Evolutionary conservation across 2,329 filamentous ascomycete genomes (phyloP).

Genomic region (Periconia digitata): DNA sequence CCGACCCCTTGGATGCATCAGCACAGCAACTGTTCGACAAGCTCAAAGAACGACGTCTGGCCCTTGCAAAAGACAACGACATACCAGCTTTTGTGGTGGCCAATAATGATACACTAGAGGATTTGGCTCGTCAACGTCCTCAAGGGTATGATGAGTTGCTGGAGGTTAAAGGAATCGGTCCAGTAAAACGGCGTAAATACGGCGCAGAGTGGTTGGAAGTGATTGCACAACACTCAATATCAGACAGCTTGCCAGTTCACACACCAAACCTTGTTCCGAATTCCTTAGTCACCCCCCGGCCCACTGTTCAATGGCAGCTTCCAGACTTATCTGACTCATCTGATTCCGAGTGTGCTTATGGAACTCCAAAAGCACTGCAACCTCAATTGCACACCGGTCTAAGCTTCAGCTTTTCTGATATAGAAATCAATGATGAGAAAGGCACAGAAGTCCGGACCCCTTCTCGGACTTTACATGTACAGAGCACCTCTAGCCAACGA

Average conservation of each 20-base stretch:
- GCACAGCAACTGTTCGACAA: constrained; percentile 23
- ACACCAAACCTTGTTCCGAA: not conserved
- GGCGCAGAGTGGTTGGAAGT: constrained; percentile 31
- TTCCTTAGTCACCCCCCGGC: constrained; percentile 3
- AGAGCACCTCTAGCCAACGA: not conserved
- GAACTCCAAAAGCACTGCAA: constrained; percentile 13
- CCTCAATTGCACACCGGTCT: constrained; percentile 18
- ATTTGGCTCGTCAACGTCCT: constrained; percentile 28
- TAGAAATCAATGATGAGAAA: constrained; percentile 14
- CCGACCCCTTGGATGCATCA: constrained; percentile 11
- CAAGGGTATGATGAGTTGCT: constrained; percentile 17
- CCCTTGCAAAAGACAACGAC: constrained; percentile 14
- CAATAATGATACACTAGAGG: constrained; percentile 21
- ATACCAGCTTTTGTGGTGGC: constrained; percentile 19
- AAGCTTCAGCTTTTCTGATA: constrained; percentile 25
- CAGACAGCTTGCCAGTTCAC: constrained; percentile 1
- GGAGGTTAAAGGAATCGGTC: constrained; percentile 28
- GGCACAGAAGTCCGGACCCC: not conserved
- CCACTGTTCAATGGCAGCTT: not conserved
- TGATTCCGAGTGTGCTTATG: constrained; percentile 27
- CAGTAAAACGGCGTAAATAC: constrained; percentile 18
- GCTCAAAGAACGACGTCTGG: constrained; percentile 18
- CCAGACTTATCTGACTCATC: constrained; percentile 6
- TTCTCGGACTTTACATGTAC: not conserved
- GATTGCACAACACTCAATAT: constrained; percentile 18